These are phyloP conservation scores for Phylloporus scabripes DNA, from an alignment of 768 basidiomycete genomes.

Conservation along the genomic window DNA sequence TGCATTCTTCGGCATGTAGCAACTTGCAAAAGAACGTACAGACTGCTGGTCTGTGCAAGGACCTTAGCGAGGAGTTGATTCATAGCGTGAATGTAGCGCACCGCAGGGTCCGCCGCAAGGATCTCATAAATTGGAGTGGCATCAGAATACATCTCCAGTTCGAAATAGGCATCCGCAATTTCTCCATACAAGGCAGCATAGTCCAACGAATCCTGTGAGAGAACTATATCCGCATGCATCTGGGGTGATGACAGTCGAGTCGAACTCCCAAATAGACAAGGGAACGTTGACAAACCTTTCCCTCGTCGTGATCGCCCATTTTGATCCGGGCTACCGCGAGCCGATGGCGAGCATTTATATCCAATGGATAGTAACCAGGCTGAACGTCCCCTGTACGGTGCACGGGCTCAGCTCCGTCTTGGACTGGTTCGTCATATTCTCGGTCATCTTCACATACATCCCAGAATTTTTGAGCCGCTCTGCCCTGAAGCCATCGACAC, in stretches of 20 bases:
- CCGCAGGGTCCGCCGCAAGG: constrained; percentile 68
- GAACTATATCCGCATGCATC: constrained; percentile 71
- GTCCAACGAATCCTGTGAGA: constrained; percentile 64
- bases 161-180: constrained; percentile 78
- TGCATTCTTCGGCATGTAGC: constrained; percentile 77
- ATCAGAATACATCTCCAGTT: constrained; percentile 62
- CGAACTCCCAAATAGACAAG: background rate
- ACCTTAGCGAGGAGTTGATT: background rate
- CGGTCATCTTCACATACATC: constrained; percentile 80
- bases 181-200: constrained; percentile 76
- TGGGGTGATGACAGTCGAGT: constrained; percentile 24
- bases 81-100: constrained; percentile 31
- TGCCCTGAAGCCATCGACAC: constrained; percentile 87
- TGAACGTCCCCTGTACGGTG: constrained; percentile 44
- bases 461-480: constrained; percentile 71
- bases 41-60: constrained; percentile 58
- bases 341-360: constrained; percentile 62
- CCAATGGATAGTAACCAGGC: constrained; percentile 40
- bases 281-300: constrained; percentile 58
- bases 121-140: constrained; percentile 78
- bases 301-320: constrained; percentile 74
- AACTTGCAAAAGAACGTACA: constrained; percentile 69
- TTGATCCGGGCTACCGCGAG: constrained; percentile 78
- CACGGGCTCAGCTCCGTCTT: constrained; percentile 41
- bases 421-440: constrained; percentile 63